These are phyloP conservation scores for Cenococcum geophilum DNA, from an alignment of 495 filamentous ascomycete genomes.

Conservation along the genomic window DNA sequence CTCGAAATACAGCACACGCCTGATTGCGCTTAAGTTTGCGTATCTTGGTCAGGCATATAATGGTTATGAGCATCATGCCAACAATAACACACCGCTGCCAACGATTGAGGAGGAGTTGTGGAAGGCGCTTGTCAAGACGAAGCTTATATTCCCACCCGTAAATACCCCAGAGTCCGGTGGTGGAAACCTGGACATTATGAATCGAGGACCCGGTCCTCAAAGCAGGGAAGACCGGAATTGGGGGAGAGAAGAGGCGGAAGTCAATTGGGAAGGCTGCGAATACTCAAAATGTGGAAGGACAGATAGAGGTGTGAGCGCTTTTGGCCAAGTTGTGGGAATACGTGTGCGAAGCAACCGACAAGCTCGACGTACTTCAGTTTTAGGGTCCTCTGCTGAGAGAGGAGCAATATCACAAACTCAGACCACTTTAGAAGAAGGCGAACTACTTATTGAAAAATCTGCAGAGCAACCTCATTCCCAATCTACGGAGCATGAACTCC, in stretches of 20 bases:
- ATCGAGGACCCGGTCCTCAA: conserved; percentile 38
- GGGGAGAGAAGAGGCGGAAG: conserved; percentile 31
- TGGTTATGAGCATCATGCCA: conserved; percentile 76
- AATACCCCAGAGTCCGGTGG: conserved; percentile 7
- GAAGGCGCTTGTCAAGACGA: conserved; percentile 74
- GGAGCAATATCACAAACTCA: neutral
- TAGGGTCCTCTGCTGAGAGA: neutral
- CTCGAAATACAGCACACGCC: conserved; percentile 71
- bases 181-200: conserved; percentile 27
- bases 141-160: conserved; percentile 66
- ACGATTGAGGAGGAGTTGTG: conserved; percentile 89
- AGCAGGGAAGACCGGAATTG: conserved; percentile 31
- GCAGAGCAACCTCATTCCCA: neutral
- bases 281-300: conserved; percentile 95
- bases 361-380: conserved; percentile 3
- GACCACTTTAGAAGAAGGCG: conserved; percentile 16
- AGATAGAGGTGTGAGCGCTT: conserved; percentile 88
- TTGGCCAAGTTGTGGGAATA: conserved; percentile 87
- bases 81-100: conserved; percentile 59
- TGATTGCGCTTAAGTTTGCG: conserved; percentile 86
- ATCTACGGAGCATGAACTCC: conserved; percentile 16
- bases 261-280: conserved; percentile 72
- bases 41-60: conserved; percentile 88
- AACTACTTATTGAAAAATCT: neutral
- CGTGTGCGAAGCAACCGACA: conserved; percentile 70